Percentiles rank a stretch among this genome's conserved stretches.
Conservation (phyloP, 495 filamentous ascomycete genomes). For the Xylaria palmicola region DNA sequence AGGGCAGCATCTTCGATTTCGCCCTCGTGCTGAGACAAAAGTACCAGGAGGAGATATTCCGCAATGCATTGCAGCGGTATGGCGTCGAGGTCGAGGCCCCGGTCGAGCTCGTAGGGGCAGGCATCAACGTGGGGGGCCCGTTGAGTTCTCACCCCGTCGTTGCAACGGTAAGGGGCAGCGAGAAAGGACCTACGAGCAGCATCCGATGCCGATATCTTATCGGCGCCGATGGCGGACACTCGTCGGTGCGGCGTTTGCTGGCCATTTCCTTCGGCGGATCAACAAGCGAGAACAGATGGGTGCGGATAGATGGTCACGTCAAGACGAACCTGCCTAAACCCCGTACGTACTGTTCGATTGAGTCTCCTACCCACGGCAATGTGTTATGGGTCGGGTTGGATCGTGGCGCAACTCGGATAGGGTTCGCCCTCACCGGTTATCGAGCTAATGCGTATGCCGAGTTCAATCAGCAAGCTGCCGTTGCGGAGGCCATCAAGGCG, state of each 20-base stretch:
- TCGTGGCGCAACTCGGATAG: slow-evolving; percentile 40
- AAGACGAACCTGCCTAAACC: slow-evolving; percentile 47
- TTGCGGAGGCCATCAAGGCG: slow-evolving; percentile 30
- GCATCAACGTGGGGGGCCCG: slow-evolving; percentile 25
- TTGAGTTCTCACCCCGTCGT: slow-evolving; percentile 31
- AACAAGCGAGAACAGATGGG: slow-evolving; percentile 42
- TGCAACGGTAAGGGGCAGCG: slow-evolving; percentile 22
- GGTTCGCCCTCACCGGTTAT: slow-evolving; percentile 53
- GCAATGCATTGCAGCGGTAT: slow-evolving; percentile 33
- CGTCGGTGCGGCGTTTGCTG: slow-evolving; percentile 39
- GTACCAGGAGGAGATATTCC: slow-evolving; percentile 44
- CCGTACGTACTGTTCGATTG: slow-evolving; percentile 46
- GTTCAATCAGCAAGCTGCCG: slow-evolving; percentile 32
- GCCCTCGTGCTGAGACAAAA: slow-evolving; percentile 44
- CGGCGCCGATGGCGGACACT: slow-evolving; percentile 49
- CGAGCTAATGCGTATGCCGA: slow-evolving; percentile 40
- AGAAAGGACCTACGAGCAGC: slow-evolving; percentile 15
- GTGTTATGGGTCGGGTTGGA: slow-evolving; percentile 28
- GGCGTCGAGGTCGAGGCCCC: slow-evolving; percentile 34
- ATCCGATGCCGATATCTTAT: slow-evolving; percentile 41
- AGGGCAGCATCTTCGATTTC: slow-evolving; percentile 37
- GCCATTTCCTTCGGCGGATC: slow-evolving; percentile 43
- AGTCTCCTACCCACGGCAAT: slow-evolving; percentile 41
- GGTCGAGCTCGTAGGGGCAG: slow-evolving; percentile 31
- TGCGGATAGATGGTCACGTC: slow-evolving; percentile 45